phyloP scores from a whole-genome alignment of 2,329 filamentous ascomycete species.

The Aspergillus viridinutans region DNA sequence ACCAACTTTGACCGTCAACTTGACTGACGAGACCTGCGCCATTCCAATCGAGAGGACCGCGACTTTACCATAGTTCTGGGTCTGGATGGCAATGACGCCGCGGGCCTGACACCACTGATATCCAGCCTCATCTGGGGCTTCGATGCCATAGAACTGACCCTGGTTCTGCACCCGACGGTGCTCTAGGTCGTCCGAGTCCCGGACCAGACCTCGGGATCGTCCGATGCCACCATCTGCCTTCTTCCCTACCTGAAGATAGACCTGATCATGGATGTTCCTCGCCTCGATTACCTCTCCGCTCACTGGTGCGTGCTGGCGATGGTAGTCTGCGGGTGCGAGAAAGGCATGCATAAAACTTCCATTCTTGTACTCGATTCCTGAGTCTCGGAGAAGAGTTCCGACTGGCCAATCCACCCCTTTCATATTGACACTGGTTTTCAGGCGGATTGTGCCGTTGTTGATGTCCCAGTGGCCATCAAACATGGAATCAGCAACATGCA shows the following conservation, averaged over 20 bases:
- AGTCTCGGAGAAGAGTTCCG: no score
- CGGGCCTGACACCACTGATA: conserved; percentile 42
- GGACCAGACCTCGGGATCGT: not conserved
- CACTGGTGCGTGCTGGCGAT: not conserved
- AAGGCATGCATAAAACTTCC: no score
- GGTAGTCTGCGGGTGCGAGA: not conserved
- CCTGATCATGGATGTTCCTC: conserved; percentile 2
- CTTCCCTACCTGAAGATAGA: not conserved
- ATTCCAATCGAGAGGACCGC: conserved; percentile 45
- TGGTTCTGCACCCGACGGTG: not conserved
- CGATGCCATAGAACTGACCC: conserved; percentile 5
- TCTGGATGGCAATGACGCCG: conserved; percentile 40
- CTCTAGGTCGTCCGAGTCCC: no score
- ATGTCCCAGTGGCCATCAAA: no score
- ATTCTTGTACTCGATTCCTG: no score
- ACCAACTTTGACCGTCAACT: conserved; percentile 20
- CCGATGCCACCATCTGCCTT: not conserved
- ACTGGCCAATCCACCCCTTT: no score
- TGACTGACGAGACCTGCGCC: conserved; percentile 42
- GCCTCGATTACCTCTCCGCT: not conserved
- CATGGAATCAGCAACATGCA: no score
- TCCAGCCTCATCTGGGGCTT: conserved; percentile 34
- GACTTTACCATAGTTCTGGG: conserved; percentile 30
- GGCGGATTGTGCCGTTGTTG: no score
- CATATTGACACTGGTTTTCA: no score